A percentile compares a stretch with the other conserved stretches of the same genome.
Conservation (phyloP, 768 basidiomycete species). For the Mycena crocata region DNA sequence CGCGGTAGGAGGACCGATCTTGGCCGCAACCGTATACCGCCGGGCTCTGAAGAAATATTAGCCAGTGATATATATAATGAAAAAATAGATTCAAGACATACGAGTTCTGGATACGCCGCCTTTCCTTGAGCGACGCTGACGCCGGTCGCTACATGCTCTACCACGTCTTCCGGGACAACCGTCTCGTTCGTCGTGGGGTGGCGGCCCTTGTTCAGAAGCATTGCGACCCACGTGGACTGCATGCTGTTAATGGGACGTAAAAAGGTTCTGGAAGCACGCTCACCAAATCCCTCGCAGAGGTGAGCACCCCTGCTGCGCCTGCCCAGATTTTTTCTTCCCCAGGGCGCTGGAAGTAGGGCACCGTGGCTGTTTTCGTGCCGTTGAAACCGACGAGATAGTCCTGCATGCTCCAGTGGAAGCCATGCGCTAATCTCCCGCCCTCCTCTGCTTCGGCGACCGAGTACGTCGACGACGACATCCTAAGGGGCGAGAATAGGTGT, state of each 20-base stretch:
- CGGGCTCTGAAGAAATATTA: constrained; percentile 43
- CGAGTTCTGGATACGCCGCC: constrained; percentile 52
- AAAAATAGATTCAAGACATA: background rate
- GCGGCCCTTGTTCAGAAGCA: constrained; percentile 52
- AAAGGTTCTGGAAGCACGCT: background rate
- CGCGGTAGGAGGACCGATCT: constrained; percentile 52
- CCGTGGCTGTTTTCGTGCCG: constrained; percentile 47
- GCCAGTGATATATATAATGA: background rate
- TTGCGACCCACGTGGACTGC: constrained; percentile 50
- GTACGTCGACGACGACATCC: constrained; percentile 55
- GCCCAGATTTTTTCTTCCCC: constrained; percentile 55
- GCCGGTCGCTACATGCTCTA: constrained; percentile 52
- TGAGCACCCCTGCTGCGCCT: constrained; percentile 55
- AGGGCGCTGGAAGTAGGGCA: constrained; percentile 54
- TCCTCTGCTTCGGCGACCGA: constrained; percentile 50
- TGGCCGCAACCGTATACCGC: constrained; percentile 55
- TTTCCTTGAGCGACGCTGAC: constrained; percentile 47
- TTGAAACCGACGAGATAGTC: constrained; percentile 43
- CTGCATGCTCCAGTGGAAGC: constrained; percentile 49
- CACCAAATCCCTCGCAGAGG: constrained; percentile 55
- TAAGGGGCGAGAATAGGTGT: constrained; percentile 51
- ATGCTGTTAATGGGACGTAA: constrained; percentile 16
- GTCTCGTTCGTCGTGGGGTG: constrained; percentile 53
- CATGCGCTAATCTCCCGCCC: constrained; percentile 49
- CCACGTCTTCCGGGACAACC: constrained; percentile 48